Evolutionary conservation across 371 early-diverging fungal species (phyloP).

Genomic region (Rhizomucor miehei): DNA sequence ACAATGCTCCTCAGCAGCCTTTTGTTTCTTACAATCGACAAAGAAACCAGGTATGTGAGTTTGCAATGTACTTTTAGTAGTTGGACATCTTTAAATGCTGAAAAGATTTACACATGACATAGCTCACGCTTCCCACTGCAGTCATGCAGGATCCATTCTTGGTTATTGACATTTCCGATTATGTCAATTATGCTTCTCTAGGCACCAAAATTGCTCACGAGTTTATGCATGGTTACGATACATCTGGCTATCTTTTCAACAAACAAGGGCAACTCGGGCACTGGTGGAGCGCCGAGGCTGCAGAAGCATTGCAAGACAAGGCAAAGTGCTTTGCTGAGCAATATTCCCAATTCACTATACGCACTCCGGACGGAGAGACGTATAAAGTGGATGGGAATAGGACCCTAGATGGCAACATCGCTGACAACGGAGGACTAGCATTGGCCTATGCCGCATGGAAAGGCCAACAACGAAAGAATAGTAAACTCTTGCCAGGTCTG

Average conservation of each 20-base stretch:
- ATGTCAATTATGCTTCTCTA: slow-evolving; percentile 12
- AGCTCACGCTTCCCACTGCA: slow-evolving; percentile 55
- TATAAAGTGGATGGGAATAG: slow-evolving; percentile 54
- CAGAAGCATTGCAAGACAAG: slow-evolving; percentile 44
- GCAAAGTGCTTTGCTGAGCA: slow-evolving; percentile 62
- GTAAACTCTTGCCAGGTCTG: slow-evolving; percentile 46
- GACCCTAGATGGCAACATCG: slow-evolving; percentile 71
- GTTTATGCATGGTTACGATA: slow-evolving; percentile 53
- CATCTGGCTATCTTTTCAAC: slow-evolving; percentile 55
- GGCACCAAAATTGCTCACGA: slow-evolving; percentile 13
- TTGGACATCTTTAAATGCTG: too few species aligned
- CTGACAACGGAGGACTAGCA: slow-evolving; percentile 64
- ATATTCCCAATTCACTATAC: slow-evolving; percentile 50
- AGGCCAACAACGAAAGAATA: background rate
- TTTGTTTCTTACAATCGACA: slow-evolving; percentile 25
- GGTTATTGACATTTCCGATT: slow-evolving; percentile 36
- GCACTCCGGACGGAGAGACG: slow-evolving; percentile 34
- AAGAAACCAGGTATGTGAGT: slow-evolving; percentile 29
- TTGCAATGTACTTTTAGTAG: too few species aligned
- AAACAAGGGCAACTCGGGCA: slow-evolving; percentile 31
- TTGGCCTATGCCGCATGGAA: slow-evolving; percentile 45
- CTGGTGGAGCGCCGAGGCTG: slow-evolving; percentile 67
- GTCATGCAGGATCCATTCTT: slow-evolving; percentile 53
- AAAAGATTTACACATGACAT: background rate
- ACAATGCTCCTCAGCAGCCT: slow-evolving; percentile 51